A percentile compares a stretch with the other conserved stretches of the same genome.
phyloP scores from a whole-genome alignment of 306 rosid genomes.

The Citrullus mucosospermus region DNA sequence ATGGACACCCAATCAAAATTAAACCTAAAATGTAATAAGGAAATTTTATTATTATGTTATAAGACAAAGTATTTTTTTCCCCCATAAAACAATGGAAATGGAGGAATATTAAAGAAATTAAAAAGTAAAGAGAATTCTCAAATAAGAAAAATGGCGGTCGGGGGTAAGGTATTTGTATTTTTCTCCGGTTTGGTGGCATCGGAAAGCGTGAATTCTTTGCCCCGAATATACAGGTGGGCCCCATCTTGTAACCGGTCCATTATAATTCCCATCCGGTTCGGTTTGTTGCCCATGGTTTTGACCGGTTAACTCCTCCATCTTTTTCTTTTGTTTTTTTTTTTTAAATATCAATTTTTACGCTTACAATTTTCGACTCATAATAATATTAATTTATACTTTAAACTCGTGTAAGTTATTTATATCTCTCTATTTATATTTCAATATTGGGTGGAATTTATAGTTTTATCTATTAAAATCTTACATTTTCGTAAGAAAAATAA shows the following conservation, averaged over 20 bases:
- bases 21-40: no score
- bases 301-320: background rate
- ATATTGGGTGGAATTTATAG: no score
- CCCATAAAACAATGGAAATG: background rate
- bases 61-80: no score
- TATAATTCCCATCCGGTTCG: background rate
- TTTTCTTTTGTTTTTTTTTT: background rate
- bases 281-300: background rate
- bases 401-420: no score
- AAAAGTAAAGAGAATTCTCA: background rate
- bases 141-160: constrained; percentile 14
- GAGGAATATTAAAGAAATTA: background rate
- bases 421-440: no score
- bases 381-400: no score
- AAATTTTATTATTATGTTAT: no score
- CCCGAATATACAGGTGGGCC: constrained; percentile 1
- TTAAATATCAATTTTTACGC: no score
- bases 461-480: no score
- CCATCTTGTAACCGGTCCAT: background rate
- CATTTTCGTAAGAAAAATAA: no score
- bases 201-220: constrained; percentile 33
- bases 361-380: no score
- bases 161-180: constrained; percentile 57
- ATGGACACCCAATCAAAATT: no score
- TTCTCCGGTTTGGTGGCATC: constrained; percentile 8